These are phyloP conservation scores for Exsudoporus frostii DNA, from an alignment of 768 basidiomycete genomes.

Conservation along the genomic window DNA sequence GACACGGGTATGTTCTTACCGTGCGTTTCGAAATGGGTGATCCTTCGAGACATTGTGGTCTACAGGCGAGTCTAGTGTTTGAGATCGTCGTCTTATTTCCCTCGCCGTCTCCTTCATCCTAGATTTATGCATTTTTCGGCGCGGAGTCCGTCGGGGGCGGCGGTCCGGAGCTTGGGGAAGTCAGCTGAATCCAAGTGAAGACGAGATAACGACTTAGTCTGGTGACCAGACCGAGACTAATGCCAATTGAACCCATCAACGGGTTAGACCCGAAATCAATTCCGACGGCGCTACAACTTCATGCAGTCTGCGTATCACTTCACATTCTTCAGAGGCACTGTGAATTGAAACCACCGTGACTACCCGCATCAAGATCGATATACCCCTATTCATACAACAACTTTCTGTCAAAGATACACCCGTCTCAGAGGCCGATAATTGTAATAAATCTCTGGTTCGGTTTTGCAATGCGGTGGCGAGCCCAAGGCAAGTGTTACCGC, in stretches of 20 bases:
- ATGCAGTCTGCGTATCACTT: background rate
- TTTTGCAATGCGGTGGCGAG: too few relatives aligned
- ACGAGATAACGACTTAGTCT: background rate
- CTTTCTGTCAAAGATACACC: too few relatives aligned
- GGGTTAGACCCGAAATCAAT: too few relatives aligned
- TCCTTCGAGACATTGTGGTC: conserved; percentile 35
- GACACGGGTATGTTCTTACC: conserved; percentile 36
- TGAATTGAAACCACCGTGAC: background rate
- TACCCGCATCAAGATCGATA: too few relatives aligned
- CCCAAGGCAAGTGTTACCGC: too few relatives aligned
- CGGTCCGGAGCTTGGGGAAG: conserved; percentile 10
- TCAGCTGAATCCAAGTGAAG: background rate
- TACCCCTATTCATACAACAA: too few relatives aligned
- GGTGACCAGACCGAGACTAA: too few relatives aligned
- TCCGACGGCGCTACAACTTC: too few relatives aligned
- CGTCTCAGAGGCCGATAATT: too few relatives aligned
- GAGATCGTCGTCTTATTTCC: background rate
- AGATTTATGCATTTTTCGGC: background rate
- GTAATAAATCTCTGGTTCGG: too few relatives aligned
- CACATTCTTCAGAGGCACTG: background rate
- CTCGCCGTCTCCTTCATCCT: background rate
- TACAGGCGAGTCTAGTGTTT: background rate
- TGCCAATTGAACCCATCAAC: too few relatives aligned
- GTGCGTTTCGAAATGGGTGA: conserved; percentile 56
- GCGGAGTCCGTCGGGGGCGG: conserved; percentile 8